phyloP scores from a whole-genome alignment of 164 flowering plant genomes.

The Magnolia changhungtana region DNA sequence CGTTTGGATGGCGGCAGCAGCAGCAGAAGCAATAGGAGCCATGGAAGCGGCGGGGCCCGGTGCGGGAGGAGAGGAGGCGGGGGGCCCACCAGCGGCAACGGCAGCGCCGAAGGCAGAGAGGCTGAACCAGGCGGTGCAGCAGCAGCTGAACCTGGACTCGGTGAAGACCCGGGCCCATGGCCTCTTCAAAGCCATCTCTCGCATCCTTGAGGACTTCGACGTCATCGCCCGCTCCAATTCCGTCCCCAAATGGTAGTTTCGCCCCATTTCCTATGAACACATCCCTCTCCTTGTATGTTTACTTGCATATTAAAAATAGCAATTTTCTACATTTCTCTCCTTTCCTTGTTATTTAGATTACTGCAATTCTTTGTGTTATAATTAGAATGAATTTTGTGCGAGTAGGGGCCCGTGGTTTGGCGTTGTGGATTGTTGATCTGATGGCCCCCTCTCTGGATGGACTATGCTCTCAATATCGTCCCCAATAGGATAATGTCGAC shows the following conservation, averaged over 20 bases:
- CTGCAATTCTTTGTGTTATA: too few relatives aligned
- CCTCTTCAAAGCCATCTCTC: conserved; percentile 81
- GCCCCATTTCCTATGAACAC: too few relatives aligned
- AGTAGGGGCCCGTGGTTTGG: too few relatives aligned
- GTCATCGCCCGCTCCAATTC: conserved; percentile 64
- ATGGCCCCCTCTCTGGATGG: too few relatives aligned
- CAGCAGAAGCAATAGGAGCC: background rate
- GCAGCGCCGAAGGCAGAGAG: conserved; percentile 18
- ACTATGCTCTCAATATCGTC: too few relatives aligned
- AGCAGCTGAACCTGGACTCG: conserved; percentile 74
- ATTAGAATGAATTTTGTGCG: too few relatives aligned
- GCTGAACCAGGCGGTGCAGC: conserved; percentile 44
- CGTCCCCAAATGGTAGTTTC: conserved; percentile 72
- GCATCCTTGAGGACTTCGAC: conserved; percentile 82
- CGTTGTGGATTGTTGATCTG: too few relatives aligned
- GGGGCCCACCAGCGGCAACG: background rate
- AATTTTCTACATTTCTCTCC: too few relatives aligned
- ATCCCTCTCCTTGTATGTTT: too few relatives aligned
- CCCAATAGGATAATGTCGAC: too few relatives aligned
- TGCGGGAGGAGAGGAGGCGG: background rate
- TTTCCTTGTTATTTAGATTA: too few relatives aligned
- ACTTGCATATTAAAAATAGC: too few relatives aligned
- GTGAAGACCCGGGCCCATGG: conserved; percentile 76
- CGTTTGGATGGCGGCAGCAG: background rate
- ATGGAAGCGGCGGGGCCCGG: background rate